These are phyloP conservation scores for Aphanomyces stellatus DNA, from an alignment of 352 stramenopile species.

Conservation along the genomic window DNA sequence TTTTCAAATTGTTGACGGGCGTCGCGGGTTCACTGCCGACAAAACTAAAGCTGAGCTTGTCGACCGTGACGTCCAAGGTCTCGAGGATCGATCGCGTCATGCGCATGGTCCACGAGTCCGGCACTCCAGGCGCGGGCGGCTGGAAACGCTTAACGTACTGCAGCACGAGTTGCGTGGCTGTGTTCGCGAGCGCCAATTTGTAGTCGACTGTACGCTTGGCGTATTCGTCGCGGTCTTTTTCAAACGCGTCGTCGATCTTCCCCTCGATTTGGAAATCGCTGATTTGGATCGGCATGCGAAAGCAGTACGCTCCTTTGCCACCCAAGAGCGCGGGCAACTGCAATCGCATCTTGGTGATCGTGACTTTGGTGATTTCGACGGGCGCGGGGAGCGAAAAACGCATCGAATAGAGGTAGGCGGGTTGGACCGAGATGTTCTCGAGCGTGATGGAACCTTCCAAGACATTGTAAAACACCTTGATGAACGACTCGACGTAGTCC, in stretches of 20 bases:
- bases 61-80: background rate
- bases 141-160: constrained; percentile 5
- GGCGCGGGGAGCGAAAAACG: constrained; percentile 5
- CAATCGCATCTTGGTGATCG: background rate
- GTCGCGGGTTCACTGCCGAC: constrained; percentile 4
- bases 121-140: background rate
- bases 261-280: constrained; percentile 1
- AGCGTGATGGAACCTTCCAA: constrained; percentile 5
- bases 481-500: constrained; percentile 1
- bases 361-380: constrained; percentile 5
- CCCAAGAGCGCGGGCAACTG: constrained; percentile 8
- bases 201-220: constrained; percentile 2
- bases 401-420: constrained; percentile 6
- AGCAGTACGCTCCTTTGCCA: background rate
- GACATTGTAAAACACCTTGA: constrained; percentile 18
- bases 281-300: constrained; percentile 11
- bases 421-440: constrained; percentile 14
- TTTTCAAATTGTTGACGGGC: background rate
- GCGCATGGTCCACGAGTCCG: background rate
- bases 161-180: background rate
- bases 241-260: constrained; percentile 7
- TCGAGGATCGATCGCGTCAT: constrained; percentile 13
- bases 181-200: constrained; percentile 10
- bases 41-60: constrained; percentile 6
- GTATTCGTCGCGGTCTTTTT: constrained; percentile 11